Base-by-base conservation (phyloP, 2,329 filamentous ascomycete species). In the Sphaerulina vaccinii region DNA sequence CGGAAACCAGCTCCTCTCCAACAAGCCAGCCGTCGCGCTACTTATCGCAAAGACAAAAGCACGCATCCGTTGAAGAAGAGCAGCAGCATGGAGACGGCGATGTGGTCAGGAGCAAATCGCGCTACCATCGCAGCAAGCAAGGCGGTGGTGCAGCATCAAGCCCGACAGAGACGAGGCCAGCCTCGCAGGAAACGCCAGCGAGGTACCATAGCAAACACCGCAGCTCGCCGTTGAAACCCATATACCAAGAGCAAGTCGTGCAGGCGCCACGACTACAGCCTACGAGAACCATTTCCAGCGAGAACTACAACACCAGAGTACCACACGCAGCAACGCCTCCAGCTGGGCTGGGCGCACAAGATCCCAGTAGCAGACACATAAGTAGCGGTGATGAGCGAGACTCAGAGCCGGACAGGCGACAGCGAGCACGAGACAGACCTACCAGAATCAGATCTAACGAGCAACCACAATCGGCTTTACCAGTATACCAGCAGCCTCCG, bases 51-150 rank as follows among this genome's bases (percentile, higher is more conserved):
- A 44, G 54, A 21, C 58, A 54, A 32, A 54, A 57, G 33, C 53
- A 56, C 11, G 33, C 56, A 16, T 52, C 49, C 33, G 18, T 45
- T 16, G 51, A 56, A 23, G 52, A 53, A 19, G 33, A 39, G 27
- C 18, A 41, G 18, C 40, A 47, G 35, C 51, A 57, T 21, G 54
- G 43, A 6, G 43, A 61, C 37, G 61, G 59, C 11, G 51, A 53
- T 5, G 23, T 67, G 19, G 54, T 49, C 29, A 59, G 65, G 32
- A 66, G 62, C 55, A 62, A 61, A 47, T 67, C 65, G n/a, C 58
- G 65, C 13, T 68, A 68, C 44, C 62, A 54, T 21, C 58, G 62
- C n/a, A n/a, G n/a, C 32, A 66, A 66, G 54, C 54, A 52, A 46
- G 23, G 22, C 24, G 48, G 40, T 22, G 41, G 51, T 32, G 9